Evolutionary conservation across 2,329 filamentous ascomycete species (phyloP), one percentile per base, ranked within the genome.

Genomic region (Penicillium sumatraense): DNA sequence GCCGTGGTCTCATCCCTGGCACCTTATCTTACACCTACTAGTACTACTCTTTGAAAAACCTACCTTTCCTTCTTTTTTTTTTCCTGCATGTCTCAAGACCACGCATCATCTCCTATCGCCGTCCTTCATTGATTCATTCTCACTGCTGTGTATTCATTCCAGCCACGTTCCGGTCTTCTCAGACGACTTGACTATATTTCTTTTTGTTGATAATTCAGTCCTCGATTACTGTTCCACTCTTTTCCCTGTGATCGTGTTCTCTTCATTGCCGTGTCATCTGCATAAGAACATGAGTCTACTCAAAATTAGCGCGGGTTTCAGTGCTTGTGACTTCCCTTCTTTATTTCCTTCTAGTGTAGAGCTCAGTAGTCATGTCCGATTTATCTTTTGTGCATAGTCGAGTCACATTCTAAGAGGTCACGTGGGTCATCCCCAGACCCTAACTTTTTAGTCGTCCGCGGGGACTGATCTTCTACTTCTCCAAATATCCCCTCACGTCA

Each of bases 121-220:
- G 49, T 58, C 53, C 51, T 50, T 56, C 49, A 20, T 49, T 60
- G 51, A 47, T 52, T 23, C 20, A 41, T 36, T 51, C 18, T 42
- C 40, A 56, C 49, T 54, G 40, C 50, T 51, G 52, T 45, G 35
- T 56, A 35, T 52, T 49, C 23, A 27, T 50, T 49, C 35, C 45
- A 53, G 42, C 51, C 51, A 56, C 35, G 53, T 35, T 55, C 52
- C 38, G 49, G 50, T 58, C 58, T 55, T 18, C 52, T 20, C 51
- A 31, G 51, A 56, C 55, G 52, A 42, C 44, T 42, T 40, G 31
- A 51, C 26, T 53, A 42, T 49, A 51, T 57, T 54, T 44, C 56
- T 49, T 53, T 36, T 49, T 62, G 62, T 63, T 59, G 45, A 63
- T 61, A 62, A 61, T 61, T 54, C 7, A 35, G 45, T 48, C 60